These are phyloP conservation scores for Dactylella cylindrospora DNA, from an alignment of 2,329 filamentous ascomycete species.

Conservation along the genomic window DNA sequence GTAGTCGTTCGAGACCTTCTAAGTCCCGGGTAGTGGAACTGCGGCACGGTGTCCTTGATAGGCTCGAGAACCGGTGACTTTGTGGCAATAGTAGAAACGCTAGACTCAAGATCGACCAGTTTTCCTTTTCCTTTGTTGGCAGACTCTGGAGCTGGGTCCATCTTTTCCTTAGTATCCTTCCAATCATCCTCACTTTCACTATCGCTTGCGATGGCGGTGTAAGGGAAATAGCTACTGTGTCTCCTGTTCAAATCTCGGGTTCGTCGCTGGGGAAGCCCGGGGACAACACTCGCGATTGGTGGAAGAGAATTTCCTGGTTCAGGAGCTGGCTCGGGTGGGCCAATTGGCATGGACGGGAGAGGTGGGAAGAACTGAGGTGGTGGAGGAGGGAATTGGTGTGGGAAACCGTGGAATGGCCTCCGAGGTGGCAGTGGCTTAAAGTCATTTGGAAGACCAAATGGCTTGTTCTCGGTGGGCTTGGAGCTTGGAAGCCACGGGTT, in stretches of 20 bases:
- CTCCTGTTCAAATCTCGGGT: slow-evolving; percentile 12
- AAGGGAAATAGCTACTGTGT: slow-evolving; percentile 36
- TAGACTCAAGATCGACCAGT: slow-evolving; percentile 43
- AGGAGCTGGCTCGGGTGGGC: slow-evolving; percentile 15
- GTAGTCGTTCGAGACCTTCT: slow-evolving; percentile 34
- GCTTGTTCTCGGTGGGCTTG: slow-evolving; percentile 7
- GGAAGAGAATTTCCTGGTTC: slow-evolving; percentile 31
- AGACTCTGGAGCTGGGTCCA: slow-evolving; percentile 31
- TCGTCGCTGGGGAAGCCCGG: slow-evolving; percentile 8
- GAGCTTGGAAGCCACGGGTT: slow-evolving; percentile 24
- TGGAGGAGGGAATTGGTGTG: slow-evolving; percentile 36
- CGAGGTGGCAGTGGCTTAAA: slow-evolving; percentile 29
- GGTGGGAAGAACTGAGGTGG: slow-evolving; percentile 41
- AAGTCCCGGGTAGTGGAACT: slow-evolving; percentile 29
- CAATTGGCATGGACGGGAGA: slow-evolving; percentile 20
- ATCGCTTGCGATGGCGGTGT: slow-evolving; percentile 10
- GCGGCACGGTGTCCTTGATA: slow-evolving; percentile 11
- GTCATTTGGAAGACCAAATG: slow-evolving; percentile 17
- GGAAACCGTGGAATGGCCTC: slow-evolving; percentile 37
- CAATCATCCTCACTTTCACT: slow-evolving; percentile 42
- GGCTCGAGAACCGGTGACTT: slow-evolving; percentile 8
- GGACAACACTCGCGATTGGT: slow-evolving; percentile 30
- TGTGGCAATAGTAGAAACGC: slow-evolving; percentile 23
- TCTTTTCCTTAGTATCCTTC: slow-evolving; percentile 45
- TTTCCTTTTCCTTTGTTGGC: slow-evolving; percentile 43